A percentile compares a stretch with the other conserved stretches of the same genome.
Conservation (phyloP, 2,329 filamentous ascomycete species). For the Penicillium rolfsii region DNA sequence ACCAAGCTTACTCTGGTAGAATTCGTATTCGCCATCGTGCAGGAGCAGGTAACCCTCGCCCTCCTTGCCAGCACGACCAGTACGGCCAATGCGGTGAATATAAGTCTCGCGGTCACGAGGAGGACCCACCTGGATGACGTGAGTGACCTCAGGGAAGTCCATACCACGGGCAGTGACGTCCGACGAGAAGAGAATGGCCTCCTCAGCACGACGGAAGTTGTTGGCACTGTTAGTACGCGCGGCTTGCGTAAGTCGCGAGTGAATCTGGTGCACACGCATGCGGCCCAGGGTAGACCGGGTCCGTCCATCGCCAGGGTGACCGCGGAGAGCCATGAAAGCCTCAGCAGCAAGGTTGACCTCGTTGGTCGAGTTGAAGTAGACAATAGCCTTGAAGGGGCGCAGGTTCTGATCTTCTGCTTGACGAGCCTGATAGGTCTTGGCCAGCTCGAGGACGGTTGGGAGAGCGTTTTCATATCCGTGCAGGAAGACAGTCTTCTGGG, state of each 20-base stretch:
- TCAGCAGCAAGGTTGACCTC: slow-evolving; percentile 68
- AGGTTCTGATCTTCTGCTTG: slow-evolving; percentile 41
- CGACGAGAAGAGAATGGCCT: slow-evolving; percentile 72
- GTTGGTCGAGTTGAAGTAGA: slow-evolving; percentile 83
- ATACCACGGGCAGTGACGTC: slow-evolving; percentile 82
- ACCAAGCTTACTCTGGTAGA: slow-evolving; percentile 55
- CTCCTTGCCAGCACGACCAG: slow-evolving; percentile 67
- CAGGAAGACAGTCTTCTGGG: slow-evolving; percentile 73
- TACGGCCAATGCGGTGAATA: slow-evolving; percentile 77
- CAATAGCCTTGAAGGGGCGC: slow-evolving; percentile 88
- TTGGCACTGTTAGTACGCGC: slow-evolving; percentile 72
- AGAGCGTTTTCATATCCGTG: slow-evolving; percentile 73
- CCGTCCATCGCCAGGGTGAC: slow-evolving; percentile 22
- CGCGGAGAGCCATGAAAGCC: slow-evolving; percentile 58
- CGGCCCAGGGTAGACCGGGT: slow-evolving; percentile 36
- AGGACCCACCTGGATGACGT: slow-evolving; percentile 73
- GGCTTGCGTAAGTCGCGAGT: slow-evolving; percentile 73
- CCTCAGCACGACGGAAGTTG: slow-evolving; percentile 66
- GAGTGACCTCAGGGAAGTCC: slow-evolving; percentile 80
- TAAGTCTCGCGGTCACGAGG: slow-evolving; percentile 70
- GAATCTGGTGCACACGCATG: slow-evolving; percentile 64
- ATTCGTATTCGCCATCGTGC: slow-evolving; percentile 53
- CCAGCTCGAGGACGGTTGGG: slow-evolving; percentile 76
- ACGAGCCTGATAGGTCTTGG: slow-evolving; percentile 61
- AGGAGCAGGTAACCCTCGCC: slow-evolving; percentile 66